Conservation (phyloP, 179 eudicot genomes). For the Amaranthus tricolor region DNA sequence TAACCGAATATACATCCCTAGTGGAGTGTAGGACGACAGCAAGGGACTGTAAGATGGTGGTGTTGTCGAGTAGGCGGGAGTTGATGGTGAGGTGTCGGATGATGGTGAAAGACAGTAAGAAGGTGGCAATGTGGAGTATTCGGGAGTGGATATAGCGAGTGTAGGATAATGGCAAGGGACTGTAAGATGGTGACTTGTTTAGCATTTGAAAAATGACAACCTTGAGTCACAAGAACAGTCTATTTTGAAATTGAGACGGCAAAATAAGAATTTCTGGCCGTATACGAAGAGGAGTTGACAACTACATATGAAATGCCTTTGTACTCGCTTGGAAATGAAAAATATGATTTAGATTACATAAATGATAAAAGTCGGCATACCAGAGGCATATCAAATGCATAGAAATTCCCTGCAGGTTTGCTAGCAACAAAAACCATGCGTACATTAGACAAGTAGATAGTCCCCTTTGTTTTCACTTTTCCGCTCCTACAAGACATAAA, state of each 20-base stretch:
- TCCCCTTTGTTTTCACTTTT: conserved; percentile 72
- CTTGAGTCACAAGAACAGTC: too few species aligned
- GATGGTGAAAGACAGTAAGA: background rate
- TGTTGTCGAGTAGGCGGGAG: background rate
- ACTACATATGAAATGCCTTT: too few species aligned
- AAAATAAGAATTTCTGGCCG: too few species aligned
- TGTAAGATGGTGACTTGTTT: background rate
- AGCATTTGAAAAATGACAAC: too few species aligned
- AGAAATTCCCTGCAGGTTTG: conserved; percentile 58
- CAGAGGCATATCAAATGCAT: conserved; percentile 91
- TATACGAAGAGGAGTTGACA: too few species aligned
- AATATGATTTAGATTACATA: background rate
- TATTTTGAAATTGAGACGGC: too few species aligned
- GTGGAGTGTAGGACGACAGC: background rate
- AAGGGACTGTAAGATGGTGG: background rate
- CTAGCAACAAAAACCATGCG: conserved; percentile 89
- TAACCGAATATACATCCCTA: too few species aligned
- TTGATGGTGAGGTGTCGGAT: background rate
- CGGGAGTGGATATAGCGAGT: conserved; percentile 6
- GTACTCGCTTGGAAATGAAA: background rate
- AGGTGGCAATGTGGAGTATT: background rate
- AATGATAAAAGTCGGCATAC: conserved; percentile 35
- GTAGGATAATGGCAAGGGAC: conserved; percentile 6
- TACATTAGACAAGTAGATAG: conserved; percentile 80
- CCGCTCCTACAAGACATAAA: conserved; percentile 51